Percentiles rank a stretch among this genome's conserved stretches.
Evolutionary conservation across 2,329 filamentous ascomycete species (phyloP).

Genomic region (Hypoxylon sp.): DNA sequence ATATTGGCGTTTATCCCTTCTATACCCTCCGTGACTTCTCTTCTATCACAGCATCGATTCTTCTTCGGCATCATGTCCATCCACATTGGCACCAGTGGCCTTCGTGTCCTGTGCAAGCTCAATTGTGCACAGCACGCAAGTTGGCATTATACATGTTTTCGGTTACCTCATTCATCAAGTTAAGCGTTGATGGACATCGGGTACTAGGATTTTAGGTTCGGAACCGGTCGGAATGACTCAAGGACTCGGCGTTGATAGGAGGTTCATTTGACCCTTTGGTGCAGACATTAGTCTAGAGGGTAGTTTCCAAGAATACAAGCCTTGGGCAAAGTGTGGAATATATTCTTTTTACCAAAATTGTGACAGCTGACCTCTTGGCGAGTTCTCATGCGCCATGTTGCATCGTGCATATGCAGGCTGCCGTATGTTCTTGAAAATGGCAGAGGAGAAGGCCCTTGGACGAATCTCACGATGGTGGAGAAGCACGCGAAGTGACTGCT

Average conservation of each 20-base stretch:
- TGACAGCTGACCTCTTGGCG: constrained; percentile 34
- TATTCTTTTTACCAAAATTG: constrained; percentile 26
- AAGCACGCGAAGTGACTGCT: neutral
- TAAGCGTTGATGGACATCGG: constrained; percentile 27
- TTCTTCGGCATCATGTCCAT: constrained; percentile 25
- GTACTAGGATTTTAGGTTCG: constrained; percentile 24
- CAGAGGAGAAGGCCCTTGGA: constrained; percentile 12
- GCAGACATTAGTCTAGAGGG: constrained; percentile 19
- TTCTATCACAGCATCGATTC: constrained; percentile 35
- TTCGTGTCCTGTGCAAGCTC: neutral
- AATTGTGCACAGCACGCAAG: constrained; percentile 1
- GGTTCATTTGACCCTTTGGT: constrained; percentile 23
- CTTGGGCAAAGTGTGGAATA: constrained; percentile 41
- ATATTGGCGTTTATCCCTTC: constrained; percentile 37
- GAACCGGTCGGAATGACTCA: constrained; percentile 24
- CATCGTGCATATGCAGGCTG: constrained; percentile 45
- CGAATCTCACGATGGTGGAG: neutral
- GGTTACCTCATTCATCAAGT: constrained; percentile 13
- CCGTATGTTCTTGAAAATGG: constrained; percentile 25
- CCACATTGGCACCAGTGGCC: neutral
- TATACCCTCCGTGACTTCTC: constrained; percentile 41
- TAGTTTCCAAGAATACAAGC: constrained; percentile 40
- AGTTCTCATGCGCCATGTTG: constrained; percentile 35
- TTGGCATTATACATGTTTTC: constrained; percentile 26
- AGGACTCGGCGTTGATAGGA: constrained; percentile 42